Evolutionary conservation across 129 eudicot genomes (phyloP).

Genomic region (Ambrosia trifida): DNA sequence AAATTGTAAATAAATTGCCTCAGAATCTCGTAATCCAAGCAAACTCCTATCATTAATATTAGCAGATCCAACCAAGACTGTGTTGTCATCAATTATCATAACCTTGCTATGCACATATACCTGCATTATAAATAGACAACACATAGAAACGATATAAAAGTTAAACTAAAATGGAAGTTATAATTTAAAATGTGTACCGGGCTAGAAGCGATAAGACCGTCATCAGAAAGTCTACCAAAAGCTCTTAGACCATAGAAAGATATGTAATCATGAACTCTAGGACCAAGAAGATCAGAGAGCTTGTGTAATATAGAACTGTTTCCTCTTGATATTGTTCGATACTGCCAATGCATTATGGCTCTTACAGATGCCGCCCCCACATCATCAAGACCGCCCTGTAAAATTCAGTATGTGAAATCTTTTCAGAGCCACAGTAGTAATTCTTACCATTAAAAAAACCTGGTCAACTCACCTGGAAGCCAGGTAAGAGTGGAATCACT

Average conservation of each 20-base stretch:
- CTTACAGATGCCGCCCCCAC: conserved; percentile 98
- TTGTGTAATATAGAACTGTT: conserved; percentile 78
- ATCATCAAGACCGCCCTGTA: conserved; percentile 97
- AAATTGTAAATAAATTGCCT: conserved; percentile 43
- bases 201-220: conserved; percentile 84
- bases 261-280: conserved; percentile 79
- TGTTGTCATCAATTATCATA: conserved; percentile 89
- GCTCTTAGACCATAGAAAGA: conserved; percentile 95
- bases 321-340: conserved; percentile 94
- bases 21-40: conserved; percentile 98
- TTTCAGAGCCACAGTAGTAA: background rate
- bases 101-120: conserved; percentile 97
- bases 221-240: conserved; percentile 79
- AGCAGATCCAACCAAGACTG: conserved; percentile 81
- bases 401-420: conserved; percentile 23
- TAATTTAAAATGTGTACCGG: conserved; percentile 51
- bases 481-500: conserved; percentile 94
- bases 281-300: conserved; percentile 72
- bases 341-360: conserved; percentile 99
- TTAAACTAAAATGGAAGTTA: background rate
- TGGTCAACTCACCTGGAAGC: conserved; percentile 50
- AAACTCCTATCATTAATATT: conserved; percentile 95
- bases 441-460: background rate
- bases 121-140: conserved; percentile 36
- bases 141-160: background rate